These are phyloP conservation scores for Eimeria sp. DNA, from an alignment of 169 alveolate species.

Conservation along the genomic window DNA sequence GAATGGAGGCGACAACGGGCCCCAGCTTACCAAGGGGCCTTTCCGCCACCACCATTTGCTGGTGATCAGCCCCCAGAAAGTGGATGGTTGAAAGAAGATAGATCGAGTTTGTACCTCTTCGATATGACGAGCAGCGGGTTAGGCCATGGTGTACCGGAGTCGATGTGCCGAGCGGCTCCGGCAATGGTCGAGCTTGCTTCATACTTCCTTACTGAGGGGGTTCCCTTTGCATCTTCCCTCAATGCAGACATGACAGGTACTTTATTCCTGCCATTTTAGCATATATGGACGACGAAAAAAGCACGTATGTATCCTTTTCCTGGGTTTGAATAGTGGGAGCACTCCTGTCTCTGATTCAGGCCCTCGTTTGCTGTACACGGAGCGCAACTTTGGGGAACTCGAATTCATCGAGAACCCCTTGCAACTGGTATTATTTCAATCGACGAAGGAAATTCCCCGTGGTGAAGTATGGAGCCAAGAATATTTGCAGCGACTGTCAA, in stretches of 20 bases:
- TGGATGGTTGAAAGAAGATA: slow-evolving; percentile 22
- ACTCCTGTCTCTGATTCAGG: slow-evolving; percentile 11
- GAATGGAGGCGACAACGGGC: slow-evolving; percentile 76
- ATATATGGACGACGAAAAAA: not conserved
- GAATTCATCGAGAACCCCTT: slow-evolving; percentile 75
- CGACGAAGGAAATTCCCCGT: not conserved
- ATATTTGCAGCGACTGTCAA: not conserved
- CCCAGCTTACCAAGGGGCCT: slow-evolving; percentile 59
- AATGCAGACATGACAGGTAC: slow-evolving; percentile 72
- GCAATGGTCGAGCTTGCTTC: slow-evolving; percentile 71
- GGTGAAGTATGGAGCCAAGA: slow-evolving; percentile 5
- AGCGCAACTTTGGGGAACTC: slow-evolving; percentile 77
- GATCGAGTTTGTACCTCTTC: slow-evolving; percentile 35
- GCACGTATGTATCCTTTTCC: not conserved
- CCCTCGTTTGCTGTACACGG: slow-evolving; percentile 79
- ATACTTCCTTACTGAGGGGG: slow-evolving; percentile 65
- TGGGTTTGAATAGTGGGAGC: not conserved
- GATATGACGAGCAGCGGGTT: slow-evolving; percentile 73
- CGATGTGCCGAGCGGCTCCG: slow-evolving; percentile 69
- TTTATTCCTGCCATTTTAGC: not conserved
- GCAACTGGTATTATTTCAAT: slow-evolving; percentile 34
- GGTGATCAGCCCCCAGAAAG: slow-evolving; percentile 12
- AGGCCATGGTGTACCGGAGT: slow-evolving; percentile 74
- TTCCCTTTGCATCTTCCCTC: slow-evolving; percentile 64
- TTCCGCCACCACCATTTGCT: slow-evolving; percentile 69